Conservation (phyloP, 176 grass and related monocot genomes). For the Poa pratensis region DNA sequence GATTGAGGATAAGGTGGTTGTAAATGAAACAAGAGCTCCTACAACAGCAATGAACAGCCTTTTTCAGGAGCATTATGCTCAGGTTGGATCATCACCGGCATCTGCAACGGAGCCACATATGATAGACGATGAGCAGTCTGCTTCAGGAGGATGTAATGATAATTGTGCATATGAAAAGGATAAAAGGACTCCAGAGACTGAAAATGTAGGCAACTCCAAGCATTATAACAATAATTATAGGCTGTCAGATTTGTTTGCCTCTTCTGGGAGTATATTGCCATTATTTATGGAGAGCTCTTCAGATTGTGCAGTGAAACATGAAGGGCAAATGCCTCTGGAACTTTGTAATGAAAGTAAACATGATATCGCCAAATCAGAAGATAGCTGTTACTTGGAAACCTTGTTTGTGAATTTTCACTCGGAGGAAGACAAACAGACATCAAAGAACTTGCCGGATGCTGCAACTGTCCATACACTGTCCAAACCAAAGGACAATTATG, state of each 20-base stretch:
- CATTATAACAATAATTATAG: background rate
- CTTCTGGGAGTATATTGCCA: constrained; percentile 17
- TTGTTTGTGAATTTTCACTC: background rate
- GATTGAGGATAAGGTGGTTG: constrained; percentile 33
- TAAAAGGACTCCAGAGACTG: background rate
- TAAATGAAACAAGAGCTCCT: constrained; percentile 27
- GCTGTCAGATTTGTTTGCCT: constrained; percentile 23
- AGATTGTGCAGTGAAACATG: constrained; percentile 25
- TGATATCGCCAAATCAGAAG: constrained; percentile 20
- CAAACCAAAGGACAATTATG: background rate
- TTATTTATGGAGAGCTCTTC: constrained; percentile 21
- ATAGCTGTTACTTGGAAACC: constrained; percentile 2
- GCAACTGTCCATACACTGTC: constrained; percentile 4
- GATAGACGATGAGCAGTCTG: background rate
- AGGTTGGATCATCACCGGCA: background rate
- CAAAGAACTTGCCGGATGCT: background rate
- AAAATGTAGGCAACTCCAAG: background rate
- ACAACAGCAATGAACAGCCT: background rate
- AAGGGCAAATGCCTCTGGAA: constrained; percentile 7
- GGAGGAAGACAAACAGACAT: background rate
- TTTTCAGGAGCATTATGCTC: constrained; percentile 31
- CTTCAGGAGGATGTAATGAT: constrained; percentile 21
- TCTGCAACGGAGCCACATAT: constrained; percentile 18
- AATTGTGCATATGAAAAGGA: background rate
- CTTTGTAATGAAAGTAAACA: constrained; percentile 26